Evolutionary conservation across 768 basidiomycete genomes (phyloP).

Genomic region (Leucocoprinus sp.): DNA sequence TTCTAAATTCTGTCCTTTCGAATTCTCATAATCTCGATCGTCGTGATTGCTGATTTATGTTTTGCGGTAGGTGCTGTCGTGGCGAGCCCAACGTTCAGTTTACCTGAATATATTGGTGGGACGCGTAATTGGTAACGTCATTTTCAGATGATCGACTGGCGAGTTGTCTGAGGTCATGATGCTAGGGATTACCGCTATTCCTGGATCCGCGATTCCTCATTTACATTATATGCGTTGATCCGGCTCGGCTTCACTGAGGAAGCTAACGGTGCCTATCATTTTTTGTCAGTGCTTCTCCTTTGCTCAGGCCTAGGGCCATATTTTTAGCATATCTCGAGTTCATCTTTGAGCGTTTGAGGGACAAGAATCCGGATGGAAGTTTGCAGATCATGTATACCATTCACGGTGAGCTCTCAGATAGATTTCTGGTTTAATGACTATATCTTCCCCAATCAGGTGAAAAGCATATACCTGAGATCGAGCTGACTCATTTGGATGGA

Average conservation of each 20-base stretch:
- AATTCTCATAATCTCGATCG: too few relatives aligned
- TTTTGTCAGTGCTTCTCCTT: background rate
- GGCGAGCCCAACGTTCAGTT: slow-evolving; percentile 90
- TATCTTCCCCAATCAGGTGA: slow-evolving; percentile 38
- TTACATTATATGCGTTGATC: slow-evolving; percentile 91
- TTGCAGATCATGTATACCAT: slow-evolving; percentile 98
- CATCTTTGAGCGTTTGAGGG: slow-evolving; percentile 72
- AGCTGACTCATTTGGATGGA: slow-evolving; percentile 81
- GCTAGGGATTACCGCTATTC: slow-evolving; percentile 64
- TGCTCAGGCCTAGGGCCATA: too few relatives aligned
- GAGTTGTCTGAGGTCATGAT: background rate
- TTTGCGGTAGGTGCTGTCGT: slow-evolving; percentile 68
- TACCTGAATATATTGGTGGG: slow-evolving; percentile 89
- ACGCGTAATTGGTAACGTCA: slow-evolving; percentile 67
- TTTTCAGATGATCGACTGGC: too few relatives aligned
- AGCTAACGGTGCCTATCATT: slow-evolving; percentile 56
- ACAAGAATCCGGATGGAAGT: slow-evolving; percentile 85
- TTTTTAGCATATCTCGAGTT: slow-evolving; percentile 79
- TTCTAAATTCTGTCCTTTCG: too few relatives aligned
- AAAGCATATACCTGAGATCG: slow-evolving; percentile 78
- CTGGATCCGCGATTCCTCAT: slow-evolving; percentile 94
- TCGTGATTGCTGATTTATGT: background rate
- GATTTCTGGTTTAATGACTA: background rate
- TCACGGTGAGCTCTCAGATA: slow-evolving; percentile 44
- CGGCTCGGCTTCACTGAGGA: slow-evolving; percentile 92